These are phyloP conservation scores for Sonneratia alba DNA, from an alignment of 345 rosid genomes.

Conservation along the genomic window DNA sequence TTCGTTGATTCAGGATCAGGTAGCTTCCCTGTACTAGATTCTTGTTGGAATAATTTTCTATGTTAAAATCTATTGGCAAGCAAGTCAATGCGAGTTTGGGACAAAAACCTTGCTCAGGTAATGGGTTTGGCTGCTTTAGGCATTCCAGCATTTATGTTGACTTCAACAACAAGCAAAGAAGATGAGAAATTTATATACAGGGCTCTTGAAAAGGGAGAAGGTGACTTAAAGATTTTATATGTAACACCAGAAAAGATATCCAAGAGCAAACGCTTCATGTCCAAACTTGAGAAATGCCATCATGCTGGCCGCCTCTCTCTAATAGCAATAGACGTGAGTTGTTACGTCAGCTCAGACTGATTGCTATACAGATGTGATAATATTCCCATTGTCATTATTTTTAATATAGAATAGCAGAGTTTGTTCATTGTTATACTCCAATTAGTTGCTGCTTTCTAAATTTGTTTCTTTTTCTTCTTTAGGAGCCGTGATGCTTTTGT, in stretches of 20 bases:
- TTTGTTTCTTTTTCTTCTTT: background rate
- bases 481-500: background rate
- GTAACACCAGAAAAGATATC: conserved; percentile 95
- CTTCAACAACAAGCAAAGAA: conserved; percentile 82
- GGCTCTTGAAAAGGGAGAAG: conserved; percentile 90
- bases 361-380: background rate
- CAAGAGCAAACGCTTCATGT: conserved; percentile 96
- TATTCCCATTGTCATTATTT: background rate
- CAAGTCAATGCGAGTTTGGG: background rate
- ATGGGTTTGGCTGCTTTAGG: conserved; percentile 88
- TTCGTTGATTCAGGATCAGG: conserved; percentile 96
- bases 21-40: conserved; percentile 12
- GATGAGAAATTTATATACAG: conserved; percentile 80
- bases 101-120: conserved; percentile 33
- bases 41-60: background rate
- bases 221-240: conserved; percentile 65
- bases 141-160: conserved; percentile 73
- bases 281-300: conserved; percentile 93
- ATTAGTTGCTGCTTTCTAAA: background rate
- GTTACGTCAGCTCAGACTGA: conserved; percentile 37
- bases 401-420: background rate
- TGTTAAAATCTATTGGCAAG: background rate
- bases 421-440: background rate
- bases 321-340: conserved; percentile 79
- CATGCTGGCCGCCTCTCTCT: conserved; percentile 64